Conservation (phyloP, 371 early-diverging fungal genomes). For the Apophysomyces trapeziformis region DNA sequence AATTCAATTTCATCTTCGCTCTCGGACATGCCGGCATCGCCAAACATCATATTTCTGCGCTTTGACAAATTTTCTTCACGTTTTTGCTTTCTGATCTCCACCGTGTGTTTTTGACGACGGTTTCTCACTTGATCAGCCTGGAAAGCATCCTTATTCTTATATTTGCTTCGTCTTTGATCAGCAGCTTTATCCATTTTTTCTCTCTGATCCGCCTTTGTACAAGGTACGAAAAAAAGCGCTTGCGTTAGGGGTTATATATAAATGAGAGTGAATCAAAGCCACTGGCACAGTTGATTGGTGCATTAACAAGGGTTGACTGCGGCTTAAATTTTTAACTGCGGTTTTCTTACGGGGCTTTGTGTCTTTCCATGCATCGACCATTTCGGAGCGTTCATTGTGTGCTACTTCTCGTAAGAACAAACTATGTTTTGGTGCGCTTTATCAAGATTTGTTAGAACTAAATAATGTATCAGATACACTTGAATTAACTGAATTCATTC, state of each 20-base stretch:
- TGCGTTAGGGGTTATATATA: background rate
- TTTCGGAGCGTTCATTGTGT: too few relatives aligned
- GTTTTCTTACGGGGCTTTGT: too few relatives aligned
- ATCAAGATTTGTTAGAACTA: too few relatives aligned
- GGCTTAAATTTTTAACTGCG: too few relatives aligned
- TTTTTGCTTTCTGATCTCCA: conserved; percentile 95
- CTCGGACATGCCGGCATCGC: conserved; percentile 51
- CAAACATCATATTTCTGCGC: conserved; percentile 24
- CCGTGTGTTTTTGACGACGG: conserved; percentile 52
- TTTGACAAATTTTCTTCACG: conserved; percentile 81
- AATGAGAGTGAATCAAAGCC: background rate
- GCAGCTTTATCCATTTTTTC: conserved; percentile 22
- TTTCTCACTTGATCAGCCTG: conserved; percentile 42
- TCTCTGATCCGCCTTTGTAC: background rate
- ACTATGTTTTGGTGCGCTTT: too few relatives aligned
- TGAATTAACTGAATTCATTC: too few relatives aligned
- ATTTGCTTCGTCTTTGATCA: conserved; percentile 34
- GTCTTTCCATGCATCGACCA: too few relatives aligned
- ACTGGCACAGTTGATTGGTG: conserved; percentile 3
- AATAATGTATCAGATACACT: too few relatives aligned
- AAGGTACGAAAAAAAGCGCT: conserved; percentile 1
- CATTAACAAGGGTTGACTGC: background rate
- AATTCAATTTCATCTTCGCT: conserved; percentile 81
- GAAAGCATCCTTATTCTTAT: conserved; percentile 46
- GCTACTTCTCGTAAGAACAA: too few relatives aligned